phyloP scores from a whole-genome alignment of 177 flowering plant species.

The Vitis hybrid region DNA sequence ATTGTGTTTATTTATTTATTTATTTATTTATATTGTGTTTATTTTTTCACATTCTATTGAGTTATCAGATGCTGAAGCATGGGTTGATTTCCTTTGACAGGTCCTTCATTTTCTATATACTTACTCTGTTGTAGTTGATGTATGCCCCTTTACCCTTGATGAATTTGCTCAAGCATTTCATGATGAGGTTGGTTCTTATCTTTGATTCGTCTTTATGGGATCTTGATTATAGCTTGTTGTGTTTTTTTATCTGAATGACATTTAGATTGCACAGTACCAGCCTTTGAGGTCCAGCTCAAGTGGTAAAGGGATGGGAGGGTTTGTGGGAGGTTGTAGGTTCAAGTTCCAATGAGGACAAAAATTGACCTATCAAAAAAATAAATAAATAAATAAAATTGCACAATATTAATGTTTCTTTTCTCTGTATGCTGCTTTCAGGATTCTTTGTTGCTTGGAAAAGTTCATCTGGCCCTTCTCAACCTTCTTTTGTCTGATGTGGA shows the following conservation, averaged over 20 bases:
- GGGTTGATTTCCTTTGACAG: conserved; percentile 37
- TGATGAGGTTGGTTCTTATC: conserved; percentile 62
- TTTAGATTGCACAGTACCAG: background rate
- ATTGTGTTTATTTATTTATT: background rate
- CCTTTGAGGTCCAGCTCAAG: no score
- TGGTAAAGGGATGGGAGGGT: no score
- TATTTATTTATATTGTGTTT: background rate
- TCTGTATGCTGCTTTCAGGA: conserved; percentile 44
- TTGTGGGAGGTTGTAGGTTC: no score
- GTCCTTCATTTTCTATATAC: conserved; percentile 79
- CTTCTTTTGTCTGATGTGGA: conserved; percentile 68
- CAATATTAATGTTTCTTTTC: conserved; percentile 1
- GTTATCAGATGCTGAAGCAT: conserved; percentile 8
- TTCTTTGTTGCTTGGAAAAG: conserved; percentile 78
- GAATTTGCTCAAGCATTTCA: conserved; percentile 91
- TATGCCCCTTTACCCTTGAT: conserved; percentile 74
- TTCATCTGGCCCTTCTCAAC: conserved; percentile 75
- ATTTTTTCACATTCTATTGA: background rate
- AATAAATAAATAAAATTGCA: no score
- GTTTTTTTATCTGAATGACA: background rate
- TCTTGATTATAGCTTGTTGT: background rate
- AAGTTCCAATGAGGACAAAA: no score
- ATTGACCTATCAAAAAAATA: no score
- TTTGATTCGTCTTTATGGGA: background rate
- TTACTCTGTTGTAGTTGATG: conserved; percentile 46